Evolutionary conservation across 2,329 filamentous ascomycete species (phyloP).

Genomic region (Cyclaneusma minus): DNA sequence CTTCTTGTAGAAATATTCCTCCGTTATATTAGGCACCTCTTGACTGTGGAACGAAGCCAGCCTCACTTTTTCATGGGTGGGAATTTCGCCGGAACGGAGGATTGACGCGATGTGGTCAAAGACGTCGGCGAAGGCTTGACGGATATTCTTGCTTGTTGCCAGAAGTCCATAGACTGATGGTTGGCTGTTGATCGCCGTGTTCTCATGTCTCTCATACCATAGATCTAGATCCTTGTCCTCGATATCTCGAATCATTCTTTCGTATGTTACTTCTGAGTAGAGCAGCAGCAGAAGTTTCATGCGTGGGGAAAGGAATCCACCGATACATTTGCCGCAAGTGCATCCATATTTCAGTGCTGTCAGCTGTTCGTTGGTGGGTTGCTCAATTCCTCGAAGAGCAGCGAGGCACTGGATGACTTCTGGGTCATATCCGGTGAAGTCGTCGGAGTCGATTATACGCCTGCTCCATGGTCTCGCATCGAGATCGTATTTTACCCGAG

Average conservation of each 20-base stretch:
- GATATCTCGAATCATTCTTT: slow-evolving; percentile 10
- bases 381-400: slow-evolving; percentile 9
- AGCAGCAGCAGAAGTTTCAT: slow-evolving; percentile 18
- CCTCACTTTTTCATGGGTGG: slow-evolving; percentile 5
- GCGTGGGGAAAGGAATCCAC: slow-evolving; percentile 22
- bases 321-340: slow-evolving; percentile 21
- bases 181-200: slow-evolving; percentile 11
- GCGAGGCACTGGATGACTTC: slow-evolving; percentile 16
- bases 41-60: slow-evolving; percentile 3
- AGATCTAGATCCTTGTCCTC: slow-evolving; percentile 8
- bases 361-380: slow-evolving; percentile 6
- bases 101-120: slow-evolving; percentile 16
- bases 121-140: slow-evolving; percentile 19
- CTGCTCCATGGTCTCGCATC: no score
- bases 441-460: no score
- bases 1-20: slow-evolving; percentile 16
- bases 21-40: slow-evolving; percentile 14
- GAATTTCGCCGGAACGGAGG: slow-evolving; percentile 6
- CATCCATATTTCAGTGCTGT: slow-evolving; percentile 20
- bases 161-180: slow-evolving; percentile 15
- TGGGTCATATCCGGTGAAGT: slow-evolving; percentile 17
- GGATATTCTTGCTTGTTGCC: slow-evolving; percentile 19
- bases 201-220: slow-evolving; percentile 9
- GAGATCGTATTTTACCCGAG: slow-evolving; percentile 5
- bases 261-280: slow-evolving; percentile 14